phyloP scores from a whole-genome alignment of 495 filamentous ascomycete genomes.

The Glarea lozoyensis region DNA sequence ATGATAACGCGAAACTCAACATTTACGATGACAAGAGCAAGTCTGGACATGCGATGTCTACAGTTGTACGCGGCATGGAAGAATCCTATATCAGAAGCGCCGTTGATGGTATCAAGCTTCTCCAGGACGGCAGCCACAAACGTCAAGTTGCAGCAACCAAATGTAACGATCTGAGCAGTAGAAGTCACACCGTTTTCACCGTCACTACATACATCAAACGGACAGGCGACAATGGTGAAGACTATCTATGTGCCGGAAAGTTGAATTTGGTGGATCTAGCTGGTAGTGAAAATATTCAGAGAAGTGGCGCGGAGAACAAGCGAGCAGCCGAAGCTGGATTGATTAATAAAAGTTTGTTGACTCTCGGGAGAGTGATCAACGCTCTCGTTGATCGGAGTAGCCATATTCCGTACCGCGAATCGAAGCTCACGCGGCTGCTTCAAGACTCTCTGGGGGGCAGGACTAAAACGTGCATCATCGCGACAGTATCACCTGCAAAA shows the following conservation, averaged over 20 bases:
- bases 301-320: conserved; percentile 96
- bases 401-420: conserved; percentile 95
- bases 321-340: conserved; percentile 89
- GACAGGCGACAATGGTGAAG: conserved; percentile 72
- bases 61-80: conserved; percentile 94
- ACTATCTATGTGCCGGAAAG: conserved; percentile 88
- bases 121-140: conserved; percentile 85
- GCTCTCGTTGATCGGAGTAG: conserved; percentile 83
- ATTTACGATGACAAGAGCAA: conserved; percentile 87
- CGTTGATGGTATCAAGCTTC: conserved; percentile 70
- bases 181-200: conserved; percentile 95
- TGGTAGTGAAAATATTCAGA: conserved; percentile 93
- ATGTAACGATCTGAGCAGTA: conserved; percentile 93
- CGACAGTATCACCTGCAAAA: conserved; percentile 87
- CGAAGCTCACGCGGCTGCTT: conserved; percentile 86
- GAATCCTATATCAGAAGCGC: conserved; percentile 85
- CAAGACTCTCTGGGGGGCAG: conserved; percentile 94
- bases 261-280: conserved; percentile 94
- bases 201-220: conserved; percentile 83
- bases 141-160: conserved; percentile 96
- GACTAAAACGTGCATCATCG: conserved; percentile 98
- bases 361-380: conserved; percentile 93
- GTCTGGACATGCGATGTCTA: conserved; percentile 67
- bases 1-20: conserved; percentile 80
- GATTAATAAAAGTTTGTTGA: conserved; percentile 96